A percentile compares a stretch with the other conserved stretches of the same genome.
Evolutionary conservation across 768 basidiomycete species (phyloP).

Genomic region (Xerocomellus amylosporus): DNA sequence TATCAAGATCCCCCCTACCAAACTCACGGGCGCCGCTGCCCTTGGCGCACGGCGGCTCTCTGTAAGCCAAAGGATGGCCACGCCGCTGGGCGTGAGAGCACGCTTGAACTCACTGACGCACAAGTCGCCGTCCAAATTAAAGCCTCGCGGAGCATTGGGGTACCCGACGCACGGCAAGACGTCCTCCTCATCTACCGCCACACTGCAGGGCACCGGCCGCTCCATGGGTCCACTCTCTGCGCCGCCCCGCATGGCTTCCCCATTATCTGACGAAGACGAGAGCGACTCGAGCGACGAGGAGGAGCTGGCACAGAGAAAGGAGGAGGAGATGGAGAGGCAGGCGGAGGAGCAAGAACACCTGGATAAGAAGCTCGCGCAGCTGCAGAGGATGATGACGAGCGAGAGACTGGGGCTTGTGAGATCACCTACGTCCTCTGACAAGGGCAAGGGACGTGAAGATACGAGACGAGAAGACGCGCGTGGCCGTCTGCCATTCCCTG

Average conservation of each 20-base stretch:
- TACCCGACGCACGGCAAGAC: constrained; percentile 39
- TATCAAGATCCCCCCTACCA: constrained; percentile 25
- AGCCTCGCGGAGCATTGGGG: constrained; percentile 16
- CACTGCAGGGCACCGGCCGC: constrained; percentile 51
- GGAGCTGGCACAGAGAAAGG: constrained; percentile 48
- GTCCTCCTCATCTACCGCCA: constrained; percentile 69
- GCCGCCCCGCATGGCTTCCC: constrained; percentile 45
- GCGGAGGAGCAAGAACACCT: constrained; percentile 67
- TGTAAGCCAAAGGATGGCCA: constrained; percentile 44
- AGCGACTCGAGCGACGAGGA: constrained; percentile 62
- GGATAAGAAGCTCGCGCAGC: constrained; percentile 62
- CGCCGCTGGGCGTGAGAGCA: constrained; percentile 66
- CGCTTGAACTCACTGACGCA: constrained; percentile 66
- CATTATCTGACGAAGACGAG: constrained; percentile 50
- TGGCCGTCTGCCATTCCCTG: constrained; percentile 37
- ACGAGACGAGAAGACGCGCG: constrained; percentile 33
- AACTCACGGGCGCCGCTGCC: constrained; percentile 2
- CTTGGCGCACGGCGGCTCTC: constrained; percentile 27
- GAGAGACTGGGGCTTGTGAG: constrained; percentile 69
- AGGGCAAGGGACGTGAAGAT: constrained; percentile 35
- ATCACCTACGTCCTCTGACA: constrained; percentile 33
- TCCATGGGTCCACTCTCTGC: constrained; percentile 16
- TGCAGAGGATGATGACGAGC: constrained; percentile 71
- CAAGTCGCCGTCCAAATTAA: constrained; percentile 40
- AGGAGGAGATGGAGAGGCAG: constrained; percentile 67